Conservation (phyloP, 2,329 filamentous ascomycete genomes). For the Arthroderma sp. region DNA sequence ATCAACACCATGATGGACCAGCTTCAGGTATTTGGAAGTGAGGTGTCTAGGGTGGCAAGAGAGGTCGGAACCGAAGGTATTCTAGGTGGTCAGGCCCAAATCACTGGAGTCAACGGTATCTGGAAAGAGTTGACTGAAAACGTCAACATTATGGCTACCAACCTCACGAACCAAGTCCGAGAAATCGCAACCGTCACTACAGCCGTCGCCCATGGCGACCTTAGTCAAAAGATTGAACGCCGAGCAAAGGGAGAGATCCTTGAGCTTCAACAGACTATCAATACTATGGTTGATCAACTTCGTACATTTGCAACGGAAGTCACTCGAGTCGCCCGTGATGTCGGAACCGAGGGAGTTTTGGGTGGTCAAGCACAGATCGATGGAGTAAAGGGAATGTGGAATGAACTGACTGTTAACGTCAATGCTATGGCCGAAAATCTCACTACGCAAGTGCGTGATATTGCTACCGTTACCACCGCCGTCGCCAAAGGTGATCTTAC, state of each 20-base stretch:
- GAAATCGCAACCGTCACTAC: conserved; percentile 78
- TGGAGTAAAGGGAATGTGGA: conserved; percentile 80
- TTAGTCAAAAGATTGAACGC: conserved; percentile 74
- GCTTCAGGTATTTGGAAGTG: conserved; percentile 87
- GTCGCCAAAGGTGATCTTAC: conserved; percentile 78
- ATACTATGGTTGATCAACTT: conserved; percentile 79
- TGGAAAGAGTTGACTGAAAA: conserved; percentile 96
- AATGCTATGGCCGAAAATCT: conserved; percentile 82
- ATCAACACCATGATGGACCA: conserved; percentile 99
- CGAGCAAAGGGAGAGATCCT: conserved; percentile 71
- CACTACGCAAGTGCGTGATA: conserved; percentile 84
- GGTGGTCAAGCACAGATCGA: conserved; percentile 74
- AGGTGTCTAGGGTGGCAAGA: conserved; percentile 85
- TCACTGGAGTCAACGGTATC: conserved; percentile 86
- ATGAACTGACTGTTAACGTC: conserved; percentile 72
- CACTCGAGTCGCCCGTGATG: conserved; percentile 68
- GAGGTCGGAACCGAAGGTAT: conserved; percentile 95
- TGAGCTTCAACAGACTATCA: conserved; percentile 73
- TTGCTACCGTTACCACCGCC: conserved; percentile 64
- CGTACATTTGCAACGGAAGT: conserved; percentile 76
- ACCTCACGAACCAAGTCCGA: conserved; percentile 70
- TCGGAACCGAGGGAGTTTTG: conserved; percentile 71
- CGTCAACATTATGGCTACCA: conserved; percentile 74
- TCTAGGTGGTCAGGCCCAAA: conserved; percentile 83
- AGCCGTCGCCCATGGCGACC: conserved; percentile 67